Percentiles rank a stretch among this genome's conserved stretches.
These are phyloP conservation scores for Phoma sp. DNA, from an alignment of 2,329 filamentous ascomycete species.

Conservation along the genomic window DNA sequence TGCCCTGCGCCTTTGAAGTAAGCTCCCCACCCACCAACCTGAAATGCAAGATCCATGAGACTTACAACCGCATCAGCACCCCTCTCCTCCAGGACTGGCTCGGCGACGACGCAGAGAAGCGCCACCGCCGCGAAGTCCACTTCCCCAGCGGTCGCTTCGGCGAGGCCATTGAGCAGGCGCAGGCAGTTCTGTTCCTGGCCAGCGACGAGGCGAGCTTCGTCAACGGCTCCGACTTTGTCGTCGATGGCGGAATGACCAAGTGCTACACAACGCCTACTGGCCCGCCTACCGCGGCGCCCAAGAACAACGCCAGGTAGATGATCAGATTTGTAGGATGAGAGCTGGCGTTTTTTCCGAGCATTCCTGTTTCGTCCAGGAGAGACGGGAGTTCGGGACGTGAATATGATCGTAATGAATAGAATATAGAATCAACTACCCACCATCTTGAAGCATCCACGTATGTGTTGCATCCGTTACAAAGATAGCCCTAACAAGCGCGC, in stretches of 20 bases:
- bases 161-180: slow-evolving; percentile 91
- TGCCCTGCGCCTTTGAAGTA: slow-evolving; percentile 89
- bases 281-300: slow-evolving; percentile 59
- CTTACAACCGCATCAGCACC: slow-evolving; percentile 59
- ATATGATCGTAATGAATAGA: no score
- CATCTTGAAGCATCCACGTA: no score
- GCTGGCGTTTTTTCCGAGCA: no score
- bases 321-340: no score
- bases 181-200: slow-evolving; percentile 85
- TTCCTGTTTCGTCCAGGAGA: no score
- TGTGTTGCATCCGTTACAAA: no score
- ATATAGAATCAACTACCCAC: no score
- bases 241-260: slow-evolving; percentile 95
- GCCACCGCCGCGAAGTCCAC: slow-evolving; percentile 82
- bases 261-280: slow-evolving; percentile 74
- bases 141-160: slow-evolving; percentile 89
- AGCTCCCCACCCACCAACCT: slow-evolving; percentile 14
- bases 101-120: slow-evolving; percentile 83
- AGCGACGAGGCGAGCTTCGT: slow-evolving; percentile 90
- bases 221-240: slow-evolving; percentile 89
- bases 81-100: slow-evolving; percentile 92
- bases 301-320: slow-evolving; percentile 52
- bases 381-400: no score
- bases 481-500: no score
- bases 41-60: background rate